phyloP scores from a whole-genome alignment of 257 asterid species.

The Solanum ossicruentum region DNA sequence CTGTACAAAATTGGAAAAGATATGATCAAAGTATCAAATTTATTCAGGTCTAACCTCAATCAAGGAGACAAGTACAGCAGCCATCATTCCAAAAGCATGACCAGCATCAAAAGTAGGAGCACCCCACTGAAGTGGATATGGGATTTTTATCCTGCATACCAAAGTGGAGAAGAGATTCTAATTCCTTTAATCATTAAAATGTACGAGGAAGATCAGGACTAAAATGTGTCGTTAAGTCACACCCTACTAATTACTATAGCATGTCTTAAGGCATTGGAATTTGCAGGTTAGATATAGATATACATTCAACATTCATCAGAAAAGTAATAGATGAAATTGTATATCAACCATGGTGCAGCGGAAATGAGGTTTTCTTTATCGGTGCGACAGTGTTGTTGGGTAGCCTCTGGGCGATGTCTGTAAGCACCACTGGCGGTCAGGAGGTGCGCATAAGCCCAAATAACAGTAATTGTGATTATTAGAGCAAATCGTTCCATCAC shows the following conservation, averaged over 20 bases:
- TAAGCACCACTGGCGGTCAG: slow-evolving; percentile 94
- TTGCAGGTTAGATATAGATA: not conserved
- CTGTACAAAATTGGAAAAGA: not conserved
- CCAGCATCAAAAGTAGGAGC: slow-evolving; percentile 98
- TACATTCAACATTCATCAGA: not conserved
- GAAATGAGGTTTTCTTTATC: slow-evolving; percentile 77
- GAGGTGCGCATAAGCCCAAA: slow-evolving; percentile 98
- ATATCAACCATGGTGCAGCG: slow-evolving; percentile 78
- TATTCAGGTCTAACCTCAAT: slow-evolving; percentile 48
- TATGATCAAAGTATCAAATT: not conserved
- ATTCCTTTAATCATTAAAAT: not conserved
- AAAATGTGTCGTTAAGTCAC: not conserved
- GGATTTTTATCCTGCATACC: slow-evolving; percentile 69
- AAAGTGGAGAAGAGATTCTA: not conserved
- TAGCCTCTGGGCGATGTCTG: slow-evolving; percentile 61
- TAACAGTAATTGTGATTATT: slow-evolving; percentile 51
- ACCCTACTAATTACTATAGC: not conserved
- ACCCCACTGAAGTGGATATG: slow-evolving; percentile 97
- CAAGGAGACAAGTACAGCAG: slow-evolving; percentile 84
- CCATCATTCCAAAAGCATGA: slow-evolving; percentile 97
- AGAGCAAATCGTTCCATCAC: slow-evolving; percentile 79
- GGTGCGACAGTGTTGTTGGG: slow-evolving; percentile 71
- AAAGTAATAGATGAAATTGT: not conserved
- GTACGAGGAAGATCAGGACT: not conserved
- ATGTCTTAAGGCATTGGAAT: not conserved